phyloP scores from a whole-genome alignment of 2,329 filamentous ascomycete species.

The Cladosporium velox region DNA sequence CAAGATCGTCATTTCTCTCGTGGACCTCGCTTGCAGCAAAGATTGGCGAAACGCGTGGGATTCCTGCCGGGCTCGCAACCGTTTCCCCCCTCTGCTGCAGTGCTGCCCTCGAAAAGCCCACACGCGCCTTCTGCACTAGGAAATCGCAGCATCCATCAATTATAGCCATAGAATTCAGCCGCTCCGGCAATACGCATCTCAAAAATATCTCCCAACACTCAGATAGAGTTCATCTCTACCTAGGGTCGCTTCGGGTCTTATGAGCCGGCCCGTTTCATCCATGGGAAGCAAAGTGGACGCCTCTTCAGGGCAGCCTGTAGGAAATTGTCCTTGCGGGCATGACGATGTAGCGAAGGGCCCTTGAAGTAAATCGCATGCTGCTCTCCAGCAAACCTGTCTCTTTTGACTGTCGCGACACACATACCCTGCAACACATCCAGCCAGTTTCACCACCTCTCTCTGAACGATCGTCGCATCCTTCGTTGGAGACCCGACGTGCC shows the following conservation, averaged over 20 bases:
- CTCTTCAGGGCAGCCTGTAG: not conserved
- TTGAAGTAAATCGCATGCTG: not conserved
- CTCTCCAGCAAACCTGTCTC: not conserved
- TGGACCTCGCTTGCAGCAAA: not conserved
- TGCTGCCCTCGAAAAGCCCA: not conserved
- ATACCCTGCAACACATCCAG: not conserved
- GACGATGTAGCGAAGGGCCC: not conserved
- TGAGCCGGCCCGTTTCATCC: not conserved
- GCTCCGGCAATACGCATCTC: not conserved
- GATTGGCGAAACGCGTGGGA: constrained; percentile 2
- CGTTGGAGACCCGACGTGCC: not conserved
- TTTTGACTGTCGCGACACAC: not conserved
- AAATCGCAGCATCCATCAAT: not conserved
- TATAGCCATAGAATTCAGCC: not conserved
- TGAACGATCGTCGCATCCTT: constrained; percentile 6
- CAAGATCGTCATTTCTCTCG: not conserved
- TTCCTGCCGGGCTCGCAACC: not conserved
- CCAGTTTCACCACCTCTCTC: not conserved
- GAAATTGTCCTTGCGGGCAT: not conserved
- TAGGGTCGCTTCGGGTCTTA: not conserved
- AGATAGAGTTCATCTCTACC: not conserved
- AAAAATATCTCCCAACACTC: not conserved
- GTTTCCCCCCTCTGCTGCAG: not conserved
- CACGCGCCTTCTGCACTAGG: not conserved
- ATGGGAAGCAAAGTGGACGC: not conserved